Base-by-base conservation (phyloP, 257 asterid genomes). In the Handroanthus guayacan region DNA sequence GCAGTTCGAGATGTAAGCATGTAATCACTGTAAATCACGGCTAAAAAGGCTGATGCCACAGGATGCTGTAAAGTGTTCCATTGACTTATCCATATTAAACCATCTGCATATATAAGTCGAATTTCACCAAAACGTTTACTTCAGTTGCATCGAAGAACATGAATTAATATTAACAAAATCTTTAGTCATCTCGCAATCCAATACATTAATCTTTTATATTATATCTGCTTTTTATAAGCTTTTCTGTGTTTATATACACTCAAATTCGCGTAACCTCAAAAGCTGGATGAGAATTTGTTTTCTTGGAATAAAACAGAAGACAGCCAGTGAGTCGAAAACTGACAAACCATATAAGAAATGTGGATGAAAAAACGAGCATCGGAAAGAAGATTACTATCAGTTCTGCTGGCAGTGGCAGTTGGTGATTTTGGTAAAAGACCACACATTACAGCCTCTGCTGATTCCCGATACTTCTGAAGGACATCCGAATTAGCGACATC, bases 371-470 rank as follows among this genome's bases (percentile, higher is more conserved):
- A 44, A 55, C 2, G 38, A 54, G 52, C 7, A 51, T 16, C 14
- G 1, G 54, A 81, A 75, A 50, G 80, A 75, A 76, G 14, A 61
- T 79, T 91, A 95, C 99, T 71, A 0, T 86, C 80, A 2, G 97
- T 95, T 86, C 96, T 87, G 86, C 95, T 91, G 60, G 84, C 0
- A 54, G 99, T 95, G 75, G 97, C 98, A 12, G 99, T 85, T 3
- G 96, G 97, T 39, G 99, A 93, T 75, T 89, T 85, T 0, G 99
- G 99, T 80, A 93, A 83, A 45, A 95, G 90, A 57, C 97, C 97
- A 58, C 99, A 95, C 97, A 95, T 93, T 66, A 95, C 98, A 5
- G 98, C 98, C 82, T 91, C 99, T 12, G 99, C 98, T 2, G 99
- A 81, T 64, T 85, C 79, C 86, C 80, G 82, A 62, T 95, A 93